phyloP scores from a whole-genome alignment of 176 grass and related monocot genomes.

The Cymbopogon citratus region DNA sequence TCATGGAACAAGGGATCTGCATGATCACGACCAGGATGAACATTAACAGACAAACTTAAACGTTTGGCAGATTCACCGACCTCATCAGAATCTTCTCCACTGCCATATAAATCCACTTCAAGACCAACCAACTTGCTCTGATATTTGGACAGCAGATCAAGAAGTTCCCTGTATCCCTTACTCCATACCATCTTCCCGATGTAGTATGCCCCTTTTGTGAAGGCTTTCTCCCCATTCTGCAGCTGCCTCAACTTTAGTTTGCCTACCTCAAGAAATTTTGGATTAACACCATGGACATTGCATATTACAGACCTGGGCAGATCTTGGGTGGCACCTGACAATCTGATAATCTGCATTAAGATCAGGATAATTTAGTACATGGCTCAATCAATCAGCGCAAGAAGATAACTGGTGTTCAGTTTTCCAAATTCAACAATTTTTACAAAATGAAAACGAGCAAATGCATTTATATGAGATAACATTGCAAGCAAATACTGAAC shows the following conservation, averaged over 20 bases:
- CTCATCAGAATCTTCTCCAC: constrained; percentile 81
- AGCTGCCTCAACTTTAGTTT: constrained; percentile 67
- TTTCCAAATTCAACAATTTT: constrained; percentile 5
- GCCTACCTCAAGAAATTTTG: constrained; percentile 89
- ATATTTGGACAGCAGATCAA: constrained; percentile 73
- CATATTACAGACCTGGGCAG: constrained; percentile 74
- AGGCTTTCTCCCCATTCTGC: constrained; percentile 69
- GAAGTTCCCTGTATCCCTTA: constrained; percentile 92
- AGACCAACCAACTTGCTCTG: constrained; percentile 62
- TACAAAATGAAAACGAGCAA: background rate
- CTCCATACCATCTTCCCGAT: constrained; percentile 98
- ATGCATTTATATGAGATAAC: background rate
- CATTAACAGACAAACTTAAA: constrained; percentile 64
- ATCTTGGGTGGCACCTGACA: constrained; percentile 90
- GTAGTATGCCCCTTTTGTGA: constrained; percentile 77
- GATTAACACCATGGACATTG: constrained; percentile 98
- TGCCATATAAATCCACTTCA: constrained; percentile 87
- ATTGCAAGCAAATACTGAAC: background rate
- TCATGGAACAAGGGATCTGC: constrained; percentile 82
- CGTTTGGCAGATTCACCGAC: constrained; percentile 51
- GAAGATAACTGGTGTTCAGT: background rate
- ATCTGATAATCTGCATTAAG: constrained; percentile 65
- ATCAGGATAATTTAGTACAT: background rate
- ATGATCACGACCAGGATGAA: constrained; percentile 83
- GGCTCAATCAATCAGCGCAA: background rate